These are phyloP conservation scores for Thielaviopsis punctulata DNA, from an alignment of 2,329 filamentous ascomycete genomes.

Conservation along the genomic window DNA sequence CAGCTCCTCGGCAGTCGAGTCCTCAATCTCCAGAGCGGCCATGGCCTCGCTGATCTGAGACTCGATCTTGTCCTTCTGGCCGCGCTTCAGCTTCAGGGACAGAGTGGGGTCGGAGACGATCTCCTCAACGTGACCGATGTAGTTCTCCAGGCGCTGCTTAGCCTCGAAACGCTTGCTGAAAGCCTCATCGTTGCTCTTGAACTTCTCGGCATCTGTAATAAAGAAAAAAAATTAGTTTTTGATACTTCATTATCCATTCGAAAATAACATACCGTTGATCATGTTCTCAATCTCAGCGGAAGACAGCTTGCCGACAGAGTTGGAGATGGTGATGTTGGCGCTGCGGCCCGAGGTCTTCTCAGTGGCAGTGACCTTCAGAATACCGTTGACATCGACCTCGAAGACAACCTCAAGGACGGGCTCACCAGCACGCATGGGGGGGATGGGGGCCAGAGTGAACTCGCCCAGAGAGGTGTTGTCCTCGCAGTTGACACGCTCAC, in stretches of 20 bases:
- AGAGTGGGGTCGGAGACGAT: conserved; percentile 93
- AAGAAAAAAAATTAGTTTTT: conserved; percentile 8
- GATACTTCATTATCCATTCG: not conserved
- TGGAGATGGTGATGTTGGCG: conserved; percentile 99
- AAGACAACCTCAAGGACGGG: conserved; percentile 98
- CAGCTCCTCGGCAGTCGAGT: conserved; percentile 77
- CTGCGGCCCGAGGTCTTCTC: conserved; percentile 97
- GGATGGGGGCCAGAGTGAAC: conserved; percentile 94
- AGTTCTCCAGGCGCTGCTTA: conserved; percentile 96
- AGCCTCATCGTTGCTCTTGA: conserved; percentile 94
- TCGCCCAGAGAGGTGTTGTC: conserved; percentile 96
- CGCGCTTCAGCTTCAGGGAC: conserved; percentile 94
- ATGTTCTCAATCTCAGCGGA: conserved; percentile 91
- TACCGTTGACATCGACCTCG: conserved; percentile 88
- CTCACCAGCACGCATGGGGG: conserved; percentile 84
- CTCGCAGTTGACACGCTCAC: conserved; percentile 85
- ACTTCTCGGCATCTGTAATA: conserved; percentile 69
- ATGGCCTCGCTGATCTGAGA: conserved; percentile 91
- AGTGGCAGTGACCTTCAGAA: conserved; percentile 82
- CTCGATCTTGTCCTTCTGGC: conserved; percentile 99
- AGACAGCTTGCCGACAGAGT: conserved; percentile 97
- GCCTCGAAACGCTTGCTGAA: conserved; percentile 99
- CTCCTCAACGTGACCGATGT: conserved; percentile 97
- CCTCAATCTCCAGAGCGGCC: conserved; percentile 91
- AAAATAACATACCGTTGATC: conserved; percentile 51